Conservation (phyloP, 2,329 filamentous ascomycete species). For the Beauveria sp. region DNA sequence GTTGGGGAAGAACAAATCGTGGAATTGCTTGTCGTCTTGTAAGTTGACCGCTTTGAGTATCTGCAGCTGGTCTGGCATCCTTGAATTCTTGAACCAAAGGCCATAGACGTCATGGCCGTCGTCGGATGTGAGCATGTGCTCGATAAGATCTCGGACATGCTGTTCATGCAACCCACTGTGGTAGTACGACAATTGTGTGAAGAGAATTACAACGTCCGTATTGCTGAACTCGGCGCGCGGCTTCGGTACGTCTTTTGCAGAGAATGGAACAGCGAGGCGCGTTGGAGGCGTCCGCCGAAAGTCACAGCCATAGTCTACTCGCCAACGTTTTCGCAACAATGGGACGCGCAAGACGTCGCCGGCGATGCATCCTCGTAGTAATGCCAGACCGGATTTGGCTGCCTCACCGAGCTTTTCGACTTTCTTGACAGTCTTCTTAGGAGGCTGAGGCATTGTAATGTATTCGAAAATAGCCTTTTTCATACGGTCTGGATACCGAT, state of each 20-base stretch:
- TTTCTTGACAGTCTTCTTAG: rapidly evolving
- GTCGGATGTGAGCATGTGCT: constrained; percentile 41
- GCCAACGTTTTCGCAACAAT: constrained; percentile 51
- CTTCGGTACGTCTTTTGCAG: constrained; percentile 50
- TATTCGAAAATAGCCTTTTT: background rate
- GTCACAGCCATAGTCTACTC: constrained; percentile 57
- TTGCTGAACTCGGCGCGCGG: constrained; percentile 54
- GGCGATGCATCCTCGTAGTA: constrained; percentile 49
- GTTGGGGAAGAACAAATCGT: constrained; percentile 40
- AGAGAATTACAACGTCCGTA: constrained; percentile 46
- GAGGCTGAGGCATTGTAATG: background rate
- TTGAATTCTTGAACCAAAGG: constrained; percentile 33
- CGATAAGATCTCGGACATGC: constrained; percentile 40
- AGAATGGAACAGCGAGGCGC: constrained; percentile 49
- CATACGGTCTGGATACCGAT: constrained; percentile 21
- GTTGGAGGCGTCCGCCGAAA: constrained; percentile 30
- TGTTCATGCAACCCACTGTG: constrained; percentile 45
- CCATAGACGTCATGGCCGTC: constrained; percentile 44
- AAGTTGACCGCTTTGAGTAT: constrained; percentile 45
- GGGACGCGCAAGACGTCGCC: constrained; percentile 45
- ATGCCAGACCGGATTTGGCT: background rate
- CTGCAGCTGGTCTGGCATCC: constrained; percentile 31
- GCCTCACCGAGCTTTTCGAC: background rate
- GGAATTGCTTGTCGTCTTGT: constrained; percentile 42
- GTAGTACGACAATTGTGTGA: constrained; percentile 51